Conservation (phyloP, 306 rosid genomes). For the Prunus fruticosa region DNA sequence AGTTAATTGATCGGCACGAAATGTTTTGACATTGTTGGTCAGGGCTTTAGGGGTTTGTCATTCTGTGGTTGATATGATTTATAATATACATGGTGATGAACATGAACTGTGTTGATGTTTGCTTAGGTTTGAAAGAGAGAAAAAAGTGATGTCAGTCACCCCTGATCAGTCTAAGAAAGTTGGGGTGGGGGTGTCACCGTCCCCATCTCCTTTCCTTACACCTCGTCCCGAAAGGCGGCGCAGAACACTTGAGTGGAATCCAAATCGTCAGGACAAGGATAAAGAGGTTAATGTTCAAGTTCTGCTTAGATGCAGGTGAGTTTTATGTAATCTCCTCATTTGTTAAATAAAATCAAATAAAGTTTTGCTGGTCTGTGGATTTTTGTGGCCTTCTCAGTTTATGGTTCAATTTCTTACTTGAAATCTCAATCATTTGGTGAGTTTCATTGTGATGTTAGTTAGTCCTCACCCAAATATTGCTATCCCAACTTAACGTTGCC, state of each 20-base stretch:
- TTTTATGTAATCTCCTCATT: neutral
- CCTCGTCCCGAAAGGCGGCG: slow-evolving; percentile 92
- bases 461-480: no score
- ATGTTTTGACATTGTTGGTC: neutral
- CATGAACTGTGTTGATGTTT: neutral
- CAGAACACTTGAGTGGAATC: slow-evolving; percentile 52
- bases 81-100: neutral
- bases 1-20: neutral
- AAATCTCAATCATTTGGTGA: neutral
- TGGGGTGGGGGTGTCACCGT: slow-evolving; percentile 59
- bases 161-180: slow-evolving; percentile 80
- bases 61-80: neutral
- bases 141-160: slow-evolving; percentile 51
- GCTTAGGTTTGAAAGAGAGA: slow-evolving; percentile 3
- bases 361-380: no score
- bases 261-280: slow-evolving; percentile 59
- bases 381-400: neutral
- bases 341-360: no score
- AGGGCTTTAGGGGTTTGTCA: neutral
- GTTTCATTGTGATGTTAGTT: neutral
- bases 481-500: neutral
- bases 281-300: slow-evolving; percentile 80
- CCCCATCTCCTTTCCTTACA: slow-evolving; percentile 82
- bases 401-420: neutral
- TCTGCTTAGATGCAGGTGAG: slow-evolving; percentile 87